Percentiles rank a stretch among this genome's conserved stretches.
phyloP scores from a whole-genome alignment of 805 yeast genomes.

The Ogataea ganodermae region DNA sequence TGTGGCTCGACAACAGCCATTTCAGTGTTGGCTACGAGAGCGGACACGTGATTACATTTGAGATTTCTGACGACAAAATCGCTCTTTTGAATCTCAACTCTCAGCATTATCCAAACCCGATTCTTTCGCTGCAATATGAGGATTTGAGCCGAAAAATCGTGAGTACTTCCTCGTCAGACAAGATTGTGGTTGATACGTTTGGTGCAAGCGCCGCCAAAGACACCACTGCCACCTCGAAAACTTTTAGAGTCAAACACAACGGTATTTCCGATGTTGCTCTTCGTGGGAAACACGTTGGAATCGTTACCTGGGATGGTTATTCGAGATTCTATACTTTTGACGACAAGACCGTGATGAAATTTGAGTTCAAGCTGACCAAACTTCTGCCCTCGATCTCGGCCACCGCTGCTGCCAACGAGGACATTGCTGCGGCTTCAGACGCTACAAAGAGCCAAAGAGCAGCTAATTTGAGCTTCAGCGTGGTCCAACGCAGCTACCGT shows the following conservation, averaged over 20 bases:
- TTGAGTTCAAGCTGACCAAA: slow-evolving; percentile 29
- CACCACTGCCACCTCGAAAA: slow-evolving; percentile 10
- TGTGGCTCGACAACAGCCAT: slow-evolving; percentile 36
- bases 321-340: slow-evolving; percentile 37
- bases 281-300: slow-evolving; percentile 33
- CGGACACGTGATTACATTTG: slow-evolving; percentile 52
- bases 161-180: slow-evolving; percentile 52
- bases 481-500: slow-evolving; percentile 22
- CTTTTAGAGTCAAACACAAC: slow-evolving; percentile 35
- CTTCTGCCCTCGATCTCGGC: slow-evolving; percentile 29
- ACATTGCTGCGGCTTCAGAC: slow-evolving; percentile 17
- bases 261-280: slow-evolving; percentile 38
- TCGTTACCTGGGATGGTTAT: slow-evolving; percentile 56
- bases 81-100: slow-evolving; percentile 26
- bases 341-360: slow-evolving; percentile 18
- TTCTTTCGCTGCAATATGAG: slow-evolving; percentile 45
- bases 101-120: slow-evolving; percentile 56
- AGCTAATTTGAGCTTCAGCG: slow-evolving; percentile 23
- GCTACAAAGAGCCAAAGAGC: slow-evolving; percentile 24
- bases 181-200: slow-evolving; percentile 34
- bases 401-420: slow-evolving; percentile 7
- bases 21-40: slow-evolving; percentile 70
- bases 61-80: slow-evolving; percentile 24
- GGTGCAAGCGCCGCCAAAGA: neutral
- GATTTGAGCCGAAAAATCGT: slow-evolving; percentile 30